Conservation (phyloP, 768 basidiomycete species). For the Brasilioporus rufonigricans region DNA sequence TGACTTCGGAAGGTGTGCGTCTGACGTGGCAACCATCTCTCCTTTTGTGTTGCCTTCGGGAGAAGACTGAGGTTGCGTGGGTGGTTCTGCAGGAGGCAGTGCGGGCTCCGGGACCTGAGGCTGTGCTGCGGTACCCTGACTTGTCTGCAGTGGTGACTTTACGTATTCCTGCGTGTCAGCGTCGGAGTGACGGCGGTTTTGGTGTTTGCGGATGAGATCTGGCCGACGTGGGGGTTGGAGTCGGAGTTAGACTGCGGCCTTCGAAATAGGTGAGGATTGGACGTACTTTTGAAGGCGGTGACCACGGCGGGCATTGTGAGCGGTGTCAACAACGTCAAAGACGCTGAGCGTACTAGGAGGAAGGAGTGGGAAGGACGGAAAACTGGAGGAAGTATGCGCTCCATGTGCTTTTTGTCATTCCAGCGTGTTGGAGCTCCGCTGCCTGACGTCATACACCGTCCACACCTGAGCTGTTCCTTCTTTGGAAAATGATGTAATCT, state of each 20-base stretch:
- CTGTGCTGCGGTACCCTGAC: slow-evolving; percentile 30
- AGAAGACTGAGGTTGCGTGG: slow-evolving; percentile 29
- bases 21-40: slow-evolving; percentile 55
- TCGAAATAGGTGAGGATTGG: slow-evolving; percentile 1
- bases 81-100: slow-evolving; percentile 35
- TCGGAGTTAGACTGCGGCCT: slow-evolving; percentile 17
- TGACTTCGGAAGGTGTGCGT: slow-evolving; percentile 68
- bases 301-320: slow-evolving; percentile 67
- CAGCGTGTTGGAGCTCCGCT: slow-evolving; percentile 33
- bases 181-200: slow-evolving; percentile 52
- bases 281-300: slow-evolving; percentile 85
- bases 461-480: slow-evolving; percentile 7
- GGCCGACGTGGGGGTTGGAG: slow-evolving; percentile 17
- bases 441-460: slow-evolving; percentile 30
- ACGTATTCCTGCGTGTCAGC: slow-evolving; percentile 28
- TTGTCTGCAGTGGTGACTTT: slow-evolving; percentile 14
- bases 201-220: slow-evolving; percentile 80
- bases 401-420: slow-evolving; percentile 32
- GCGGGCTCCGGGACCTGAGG: slow-evolving; percentile 38
- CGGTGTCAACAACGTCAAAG: slow-evolving; percentile 8
- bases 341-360: neutral
- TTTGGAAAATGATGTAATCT: slow-evolving; percentile 1
- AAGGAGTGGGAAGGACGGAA: neutral
- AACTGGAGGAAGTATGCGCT: slow-evolving; percentile 10
- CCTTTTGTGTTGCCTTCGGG: slow-evolving; percentile 11